These are phyloP conservation scores for Boletales sp. DNA, from an alignment of 768 basidiomycete genomes.

Conservation along the genomic window DNA sequence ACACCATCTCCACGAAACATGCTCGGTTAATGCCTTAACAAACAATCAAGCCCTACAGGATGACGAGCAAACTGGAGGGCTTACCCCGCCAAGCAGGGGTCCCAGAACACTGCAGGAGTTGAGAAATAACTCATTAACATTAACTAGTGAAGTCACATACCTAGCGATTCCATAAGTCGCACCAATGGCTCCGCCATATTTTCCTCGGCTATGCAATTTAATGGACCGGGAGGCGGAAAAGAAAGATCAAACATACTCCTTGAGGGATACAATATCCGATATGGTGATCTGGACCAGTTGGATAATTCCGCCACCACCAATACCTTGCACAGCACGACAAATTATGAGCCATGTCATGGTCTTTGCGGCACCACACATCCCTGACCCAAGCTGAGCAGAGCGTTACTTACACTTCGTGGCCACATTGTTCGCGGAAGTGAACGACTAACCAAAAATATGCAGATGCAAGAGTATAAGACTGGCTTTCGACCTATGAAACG, in stretches of 20 bases:
- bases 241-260: slow-evolving; percentile 23
- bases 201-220: slow-evolving; percentile 31
- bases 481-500: slow-evolving; percentile 32
- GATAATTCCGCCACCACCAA: slow-evolving; percentile 39
- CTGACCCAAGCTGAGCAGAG: slow-evolving; percentile 32
- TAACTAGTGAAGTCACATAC: slow-evolving; percentile 12
- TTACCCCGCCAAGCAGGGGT: slow-evolving; percentile 39
- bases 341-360: slow-evolving; percentile 41
- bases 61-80: not conserved
- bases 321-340: slow-evolving; percentile 40
- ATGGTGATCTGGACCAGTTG: slow-evolving; percentile 37
- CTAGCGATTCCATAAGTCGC: slow-evolving; percentile 40
- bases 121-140: not conserved
- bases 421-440: not conserved
- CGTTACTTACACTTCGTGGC: not conserved
- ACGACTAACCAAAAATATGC: slow-evolving; percentile 34
- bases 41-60: not conserved
- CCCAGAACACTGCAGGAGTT: slow-evolving; percentile 34
- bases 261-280: slow-evolving; percentile 36
- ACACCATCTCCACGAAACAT: slow-evolving; percentile 39
- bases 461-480: slow-evolving; percentile 34
- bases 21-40: slow-evolving; percentile 31
- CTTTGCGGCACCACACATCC: slow-evolving; percentile 42
- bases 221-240: not conserved
- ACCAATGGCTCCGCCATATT: slow-evolving; percentile 36